Evolutionary conservation across 805 yeast genomes (phyloP), one percentile per base, ranked within the genome.

Genomic region (Kodamaea nitidulidarum): DNA sequence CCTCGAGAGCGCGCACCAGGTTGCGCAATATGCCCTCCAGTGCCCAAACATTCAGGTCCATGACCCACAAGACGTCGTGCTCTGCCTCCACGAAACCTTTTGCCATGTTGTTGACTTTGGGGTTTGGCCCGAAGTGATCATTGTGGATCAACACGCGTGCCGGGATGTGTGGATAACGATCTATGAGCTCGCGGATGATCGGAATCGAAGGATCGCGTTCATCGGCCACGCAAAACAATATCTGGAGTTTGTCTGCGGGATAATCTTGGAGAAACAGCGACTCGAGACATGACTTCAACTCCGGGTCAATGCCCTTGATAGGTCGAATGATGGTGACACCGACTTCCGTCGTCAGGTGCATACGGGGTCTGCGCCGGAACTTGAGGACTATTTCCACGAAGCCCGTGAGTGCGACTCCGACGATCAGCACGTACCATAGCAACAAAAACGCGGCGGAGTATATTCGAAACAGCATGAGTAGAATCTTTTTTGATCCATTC

Each of bases 11-110:
- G 38, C 49, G 54, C 4, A 86, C 81, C 0, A 95, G 83, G 40
- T 91, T 73, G 11, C 63, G 60, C 48, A 88, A 62, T 1, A 88
- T 73, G 16, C 81, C 76, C 1, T 81, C 77, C 24, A 78, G 61
- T 1, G 81, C 84, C 85, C 88, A 84, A 4, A 85, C 93, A 52
- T 88, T 88, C 18, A 90, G 80, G 60, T 88, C 96, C 64, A 85
- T 71, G 11, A 86, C 78, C 96, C 96, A 88, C 9, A 88, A 48
- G 14, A 84, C 73, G 53, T 88, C 95, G 58, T 76, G 66, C 48
- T 76, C 73, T 6, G 95, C 91, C 2, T 59, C 59, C 28, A 65
- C 57, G 53, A 81, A 86, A 4, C 95, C 96, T 56, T 84, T 84
- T n/a, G 88, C 80, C 33, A 88, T 64, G 59, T 88, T 88, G 60